Conservation (phyloP, 164 flowering plant species). For the Chimonanthus salicifolius region DNA sequence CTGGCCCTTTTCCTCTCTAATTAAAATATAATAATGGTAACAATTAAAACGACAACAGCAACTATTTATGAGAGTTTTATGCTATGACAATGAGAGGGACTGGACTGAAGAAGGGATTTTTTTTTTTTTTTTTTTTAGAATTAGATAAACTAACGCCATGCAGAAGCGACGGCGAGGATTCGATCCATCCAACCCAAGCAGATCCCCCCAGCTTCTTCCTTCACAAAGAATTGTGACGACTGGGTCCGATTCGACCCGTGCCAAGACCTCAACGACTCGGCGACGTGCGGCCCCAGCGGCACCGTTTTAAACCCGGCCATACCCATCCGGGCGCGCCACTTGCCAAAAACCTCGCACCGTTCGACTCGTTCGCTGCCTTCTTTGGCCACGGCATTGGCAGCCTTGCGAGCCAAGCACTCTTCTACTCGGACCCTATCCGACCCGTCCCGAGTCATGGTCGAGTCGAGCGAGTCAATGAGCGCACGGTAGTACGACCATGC, state of each 20-base stretch:
- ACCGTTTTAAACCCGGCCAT: conserved; percentile 82
- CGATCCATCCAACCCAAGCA: conserved; percentile 82
- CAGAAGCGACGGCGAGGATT: conserved; percentile 73
- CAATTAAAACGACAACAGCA: not conserved
- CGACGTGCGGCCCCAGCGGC: conserved; percentile 40
- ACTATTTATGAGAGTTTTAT: not conserved
- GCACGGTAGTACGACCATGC: conserved; percentile 47
- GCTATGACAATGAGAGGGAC: not conserved
- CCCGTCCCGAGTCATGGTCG: conserved; percentile 31
- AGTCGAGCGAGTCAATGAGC: conserved; percentile 65
- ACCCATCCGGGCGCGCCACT: conserved; percentile 91
- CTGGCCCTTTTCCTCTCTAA: not conserved
- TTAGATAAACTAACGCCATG: conserved; percentile 51
- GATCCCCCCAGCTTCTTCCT: conserved; percentile 63
- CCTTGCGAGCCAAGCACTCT: conserved; percentile 54
- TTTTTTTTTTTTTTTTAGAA: too few species aligned
- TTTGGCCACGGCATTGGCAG: conserved; percentile 64
- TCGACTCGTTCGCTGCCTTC: conserved; percentile 85
- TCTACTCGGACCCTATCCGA: conserved; percentile 50
- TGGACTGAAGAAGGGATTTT: too few species aligned
- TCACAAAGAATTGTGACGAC: conserved; percentile 38
- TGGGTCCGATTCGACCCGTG: conserved; percentile 43
- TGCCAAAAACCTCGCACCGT: conserved; percentile 84
- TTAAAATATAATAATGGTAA: not conserved
- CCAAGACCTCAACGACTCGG: conserved; percentile 39